phyloP scores from a whole-genome alignment of 2,329 filamentous ascomycete species.

The Phaeosphaeria sp. region DNA sequence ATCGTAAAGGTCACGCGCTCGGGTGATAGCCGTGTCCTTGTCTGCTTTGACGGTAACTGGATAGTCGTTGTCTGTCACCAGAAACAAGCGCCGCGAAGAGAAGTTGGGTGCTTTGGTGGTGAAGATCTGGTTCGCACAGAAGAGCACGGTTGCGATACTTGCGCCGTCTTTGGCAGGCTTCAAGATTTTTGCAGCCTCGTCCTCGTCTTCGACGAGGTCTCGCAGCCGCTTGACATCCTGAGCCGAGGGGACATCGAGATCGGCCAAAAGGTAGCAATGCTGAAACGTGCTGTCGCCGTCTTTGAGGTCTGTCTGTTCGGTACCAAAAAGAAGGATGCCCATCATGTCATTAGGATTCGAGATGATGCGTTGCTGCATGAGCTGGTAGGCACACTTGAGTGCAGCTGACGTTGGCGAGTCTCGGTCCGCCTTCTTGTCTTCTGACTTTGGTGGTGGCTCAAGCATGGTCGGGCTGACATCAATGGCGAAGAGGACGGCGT shows the following conservation, averaged over 20 bases:
- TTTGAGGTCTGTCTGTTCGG: slow-evolving; percentile 68
- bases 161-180: slow-evolving; percentile 72
- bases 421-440: slow-evolving; percentile 73
- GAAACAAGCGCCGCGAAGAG: slow-evolving; percentile 88
- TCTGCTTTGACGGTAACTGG: slow-evolving; percentile 75
- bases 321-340: slow-evolving; percentile 91
- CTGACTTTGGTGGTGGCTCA: slow-evolving; percentile 65
- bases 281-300: slow-evolving; percentile 71
- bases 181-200: slow-evolving; percentile 73
- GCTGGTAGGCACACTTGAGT: slow-evolving; percentile 88
- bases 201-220: slow-evolving; percentile 77
- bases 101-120: slow-evolving; percentile 95
- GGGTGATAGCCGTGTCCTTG: slow-evolving; percentile 78
- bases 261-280: slow-evolving; percentile 89
- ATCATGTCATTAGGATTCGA: slow-evolving; percentile 97
- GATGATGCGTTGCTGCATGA: slow-evolving; percentile 99
- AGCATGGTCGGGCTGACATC: slow-evolving; percentile 91
- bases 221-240: slow-evolving; percentile 84
- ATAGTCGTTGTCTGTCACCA: slow-evolving; percentile 93
- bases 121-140: slow-evolving; percentile 96
- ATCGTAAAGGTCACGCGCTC: slow-evolving; percentile 95
- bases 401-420: slow-evolving; percentile 84
- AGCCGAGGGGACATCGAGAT: slow-evolving; percentile 86
- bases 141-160: slow-evolving; percentile 87
- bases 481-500: slow-evolving; percentile 97